Percentiles rank a stretch among this genome's conserved stretches.
These are phyloP conservation scores for Pseudopithomyces chartarum DNA, from an alignment of 2,329 filamentous ascomycete genomes.

Conservation along the genomic window DNA sequence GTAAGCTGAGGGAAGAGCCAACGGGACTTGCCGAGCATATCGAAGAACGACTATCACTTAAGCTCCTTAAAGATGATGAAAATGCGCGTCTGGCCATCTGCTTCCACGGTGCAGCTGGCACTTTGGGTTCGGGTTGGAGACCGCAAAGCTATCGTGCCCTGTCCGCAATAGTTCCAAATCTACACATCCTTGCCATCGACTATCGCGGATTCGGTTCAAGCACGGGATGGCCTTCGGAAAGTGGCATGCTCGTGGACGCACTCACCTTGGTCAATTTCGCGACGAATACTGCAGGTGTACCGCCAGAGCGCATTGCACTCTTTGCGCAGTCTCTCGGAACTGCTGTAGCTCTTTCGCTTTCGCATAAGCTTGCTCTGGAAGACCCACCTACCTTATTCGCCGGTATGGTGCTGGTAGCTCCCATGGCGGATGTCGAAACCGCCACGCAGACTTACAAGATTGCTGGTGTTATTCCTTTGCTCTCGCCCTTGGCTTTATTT, in stretches of 20 bases:
- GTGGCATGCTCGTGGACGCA: conserved; percentile 60
- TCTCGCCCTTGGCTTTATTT: conserved; percentile 57
- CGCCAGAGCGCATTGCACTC: conserved; percentile 61
- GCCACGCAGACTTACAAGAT: conserved; percentile 63
- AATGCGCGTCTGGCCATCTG: conserved; percentile 67
- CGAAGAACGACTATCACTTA: conserved; percentile 62
- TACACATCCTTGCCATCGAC: conserved; percentile 65
- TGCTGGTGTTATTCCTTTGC: conserved; percentile 59
- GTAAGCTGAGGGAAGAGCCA: conserved; percentile 48
- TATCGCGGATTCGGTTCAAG: conserved; percentile 65
- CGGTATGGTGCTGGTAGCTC: conserved; percentile 61
- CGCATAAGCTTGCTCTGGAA: conserved; percentile 50
- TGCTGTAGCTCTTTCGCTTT: conserved; percentile 54
- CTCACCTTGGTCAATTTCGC: conserved; percentile 60
- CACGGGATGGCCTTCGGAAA: conserved; percentile 60
- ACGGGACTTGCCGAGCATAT: conserved; percentile 59
- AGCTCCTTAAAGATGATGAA: conserved; percentile 66
- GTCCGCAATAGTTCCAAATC: conserved; percentile 55
- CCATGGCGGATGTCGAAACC: conserved; percentile 60
- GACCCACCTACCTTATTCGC: conserved; percentile 55
- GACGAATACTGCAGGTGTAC: conserved; percentile 56
- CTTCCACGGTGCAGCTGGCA: conserved; percentile 63
- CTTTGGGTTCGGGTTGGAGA: conserved; percentile 60
- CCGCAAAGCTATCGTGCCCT: conserved; percentile 62
- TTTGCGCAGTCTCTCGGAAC: conserved; percentile 66